A percentile compares a stretch with the other conserved stretches of the same genome.
Conservation (phyloP, 257 asterid species). For the Solanum pimpinellifolium region DNA sequence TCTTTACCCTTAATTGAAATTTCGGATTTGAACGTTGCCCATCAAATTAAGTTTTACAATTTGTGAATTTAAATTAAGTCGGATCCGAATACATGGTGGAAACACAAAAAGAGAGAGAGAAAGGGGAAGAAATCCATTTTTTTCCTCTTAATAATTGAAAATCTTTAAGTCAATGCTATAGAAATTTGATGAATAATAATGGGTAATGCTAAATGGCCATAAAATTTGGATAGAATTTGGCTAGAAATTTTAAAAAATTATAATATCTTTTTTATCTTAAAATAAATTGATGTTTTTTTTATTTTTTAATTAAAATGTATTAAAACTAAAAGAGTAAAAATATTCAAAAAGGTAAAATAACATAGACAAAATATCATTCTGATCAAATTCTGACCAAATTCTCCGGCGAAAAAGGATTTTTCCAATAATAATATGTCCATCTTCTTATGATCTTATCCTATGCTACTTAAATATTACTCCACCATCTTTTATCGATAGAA, state of each 20-base stretch:
- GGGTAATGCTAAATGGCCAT: too few relatives aligned
- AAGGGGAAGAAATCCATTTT: background rate
- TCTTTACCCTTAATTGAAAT: background rate
- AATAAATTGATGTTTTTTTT: too few relatives aligned
- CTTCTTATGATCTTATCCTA: background rate
- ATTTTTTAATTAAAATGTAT: too few relatives aligned
- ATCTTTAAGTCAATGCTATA: background rate
- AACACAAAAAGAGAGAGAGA: background rate
- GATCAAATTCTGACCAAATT: too few relatives aligned
- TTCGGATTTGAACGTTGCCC: rapidly evolving
- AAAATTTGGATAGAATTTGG: too few relatives aligned
- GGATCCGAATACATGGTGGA: rapidly evolving
- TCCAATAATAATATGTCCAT: background rate
- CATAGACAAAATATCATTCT: too few relatives aligned
- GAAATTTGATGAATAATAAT: background rate
- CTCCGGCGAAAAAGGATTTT: too few relatives aligned
- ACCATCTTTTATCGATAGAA: background rate
- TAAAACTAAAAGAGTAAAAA: too few relatives aligned
- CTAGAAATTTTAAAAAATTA: too few relatives aligned
- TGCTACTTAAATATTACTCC: background rate
- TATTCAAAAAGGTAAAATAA: too few relatives aligned
- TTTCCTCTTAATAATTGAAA: background rate
- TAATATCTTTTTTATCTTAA: too few relatives aligned
- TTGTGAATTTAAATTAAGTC: background rate
- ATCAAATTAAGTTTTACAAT: background rate